Percentiles rank a stretch among this genome's conserved stretches.
phyloP scores from a whole-genome alignment of 176 grass and related monocot species.

The Carex myosuroides region DNA sequence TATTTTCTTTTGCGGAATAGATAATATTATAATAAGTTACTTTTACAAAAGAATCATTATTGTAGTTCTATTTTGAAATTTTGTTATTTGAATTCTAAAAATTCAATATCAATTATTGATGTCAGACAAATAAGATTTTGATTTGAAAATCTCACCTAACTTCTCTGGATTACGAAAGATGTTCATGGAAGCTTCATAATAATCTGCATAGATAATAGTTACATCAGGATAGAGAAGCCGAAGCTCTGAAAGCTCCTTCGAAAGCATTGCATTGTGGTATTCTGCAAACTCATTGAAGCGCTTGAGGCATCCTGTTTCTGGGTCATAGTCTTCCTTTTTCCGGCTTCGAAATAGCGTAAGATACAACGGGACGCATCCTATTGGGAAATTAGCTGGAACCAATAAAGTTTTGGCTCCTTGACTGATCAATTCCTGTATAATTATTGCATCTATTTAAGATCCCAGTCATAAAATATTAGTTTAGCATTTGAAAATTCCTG shows the following conservation, averaged over 20 bases:
- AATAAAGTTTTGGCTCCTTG: slow-evolving; percentile 70
- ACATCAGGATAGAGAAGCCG: slow-evolving; percentile 39
- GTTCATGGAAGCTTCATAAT: slow-evolving; percentile 63
- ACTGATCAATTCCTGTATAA: slow-evolving; percentile 61
- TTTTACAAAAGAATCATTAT: too few relatives aligned
- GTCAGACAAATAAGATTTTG: not conserved
- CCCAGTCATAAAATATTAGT: not conserved
- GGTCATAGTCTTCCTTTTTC: slow-evolving; percentile 64
- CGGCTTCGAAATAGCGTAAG: slow-evolving; percentile 52
- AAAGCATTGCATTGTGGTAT: slow-evolving; percentile 62
- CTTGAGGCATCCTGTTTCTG: slow-evolving; percentile 65
- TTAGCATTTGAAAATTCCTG: too few relatives aligned
- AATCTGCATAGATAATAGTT: slow-evolving; percentile 71
- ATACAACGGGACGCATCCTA: slow-evolving; percentile 63
- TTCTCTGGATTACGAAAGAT: slow-evolving; percentile 44
- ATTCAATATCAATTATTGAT: not conserved
- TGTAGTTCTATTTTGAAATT: not conserved
- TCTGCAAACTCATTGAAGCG: slow-evolving; percentile 75
- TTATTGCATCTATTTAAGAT: not conserved
- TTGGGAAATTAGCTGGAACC: slow-evolving; percentile 80
- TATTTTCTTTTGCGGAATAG: too few relatives aligned
- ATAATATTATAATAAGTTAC: too few relatives aligned
- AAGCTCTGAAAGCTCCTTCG: slow-evolving; percentile 37
- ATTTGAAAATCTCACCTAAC: slow-evolving; percentile 36
- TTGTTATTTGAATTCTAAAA: not conserved